Conservation (phyloP, 805 yeast genomes). For the Candida bentonensis region DNA sequence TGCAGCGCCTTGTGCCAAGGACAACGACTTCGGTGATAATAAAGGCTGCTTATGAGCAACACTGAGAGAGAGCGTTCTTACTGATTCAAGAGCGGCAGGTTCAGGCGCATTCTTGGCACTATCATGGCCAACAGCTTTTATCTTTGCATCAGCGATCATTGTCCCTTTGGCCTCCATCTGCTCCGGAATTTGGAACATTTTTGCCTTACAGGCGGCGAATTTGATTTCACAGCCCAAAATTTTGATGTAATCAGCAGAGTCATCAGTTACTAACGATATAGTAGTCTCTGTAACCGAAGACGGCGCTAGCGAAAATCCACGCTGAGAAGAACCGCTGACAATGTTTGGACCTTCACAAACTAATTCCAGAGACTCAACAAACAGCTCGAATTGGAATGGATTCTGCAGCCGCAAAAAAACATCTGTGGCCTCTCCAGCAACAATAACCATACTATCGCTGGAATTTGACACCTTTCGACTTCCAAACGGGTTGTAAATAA, state of each 20-base stretch:
- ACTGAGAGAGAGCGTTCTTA: conserved; percentile 18
- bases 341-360: conserved; percentile 11
- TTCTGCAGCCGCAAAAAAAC: conserved; percentile 51
- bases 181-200: conserved; percentile 20
- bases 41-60: conserved; percentile 45
- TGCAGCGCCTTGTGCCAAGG: conserved; percentile 49
- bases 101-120: conserved; percentile 4
- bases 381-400: conserved; percentile 65
- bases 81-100: not conserved
- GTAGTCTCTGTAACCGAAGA: conserved; percentile 12
- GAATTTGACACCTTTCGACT: conserved; percentile 12
- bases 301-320: conserved; percentile 17
- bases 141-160: conserved; percentile 12
- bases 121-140: conserved; percentile 15
- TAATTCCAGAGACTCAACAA: conserved; percentile 27
- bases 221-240: conserved; percentile 39
- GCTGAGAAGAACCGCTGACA: conserved; percentile 12
- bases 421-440: conserved; percentile 51
- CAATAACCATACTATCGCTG: conserved; percentile 23
- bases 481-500: conserved; percentile 39
- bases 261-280: conserved; percentile 18
- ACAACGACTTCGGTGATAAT: conserved; percentile 35
- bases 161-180: conserved; percentile 1
- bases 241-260: conserved; percentile 32
- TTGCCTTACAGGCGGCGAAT: conserved; percentile 35